Conservation (phyloP, 805 yeast genomes). For the Blastobotrys americana region DNA sequence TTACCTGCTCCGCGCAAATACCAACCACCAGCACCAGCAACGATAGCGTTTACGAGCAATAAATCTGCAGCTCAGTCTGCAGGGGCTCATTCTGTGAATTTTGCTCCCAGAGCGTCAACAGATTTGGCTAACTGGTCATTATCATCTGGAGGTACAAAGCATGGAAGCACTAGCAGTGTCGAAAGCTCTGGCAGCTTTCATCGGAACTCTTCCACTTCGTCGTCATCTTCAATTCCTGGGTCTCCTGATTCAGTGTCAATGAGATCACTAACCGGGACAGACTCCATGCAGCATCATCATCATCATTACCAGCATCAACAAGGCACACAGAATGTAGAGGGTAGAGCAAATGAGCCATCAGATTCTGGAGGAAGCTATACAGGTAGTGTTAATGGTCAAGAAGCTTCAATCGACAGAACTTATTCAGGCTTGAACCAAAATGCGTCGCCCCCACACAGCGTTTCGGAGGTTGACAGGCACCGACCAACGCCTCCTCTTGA, state of each 20-base stretch:
- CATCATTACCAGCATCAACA: conserved; percentile 5
- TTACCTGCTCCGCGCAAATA: neutral
- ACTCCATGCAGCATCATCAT: conserved; percentile 9
- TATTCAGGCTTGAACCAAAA: too few relatives aligned
- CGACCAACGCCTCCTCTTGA: neutral
- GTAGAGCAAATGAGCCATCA: neutral
- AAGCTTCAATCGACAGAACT: conserved; percentile 6
- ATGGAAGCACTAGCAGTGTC: neutral
- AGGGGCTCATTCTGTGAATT: too few relatives aligned
- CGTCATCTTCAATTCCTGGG: neutral
- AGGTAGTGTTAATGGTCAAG: neutral
- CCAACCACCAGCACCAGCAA: too few relatives aligned
- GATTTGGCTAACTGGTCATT: neutral
- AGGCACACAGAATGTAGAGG: neutral
- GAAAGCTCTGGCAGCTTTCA: neutral
- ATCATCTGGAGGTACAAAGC: neutral
- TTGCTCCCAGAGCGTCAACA: neutral
- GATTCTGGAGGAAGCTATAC: neutral
- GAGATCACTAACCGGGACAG: neutral
- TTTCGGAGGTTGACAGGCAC: neutral
- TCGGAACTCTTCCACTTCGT: neutral
- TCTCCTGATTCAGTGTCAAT: neutral
- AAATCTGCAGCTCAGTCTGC: neutral
- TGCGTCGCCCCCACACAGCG: neutral
- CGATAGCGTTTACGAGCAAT: neutral